Evolutionary conservation across 2,329 filamentous ascomycete genomes (phyloP), one percentile per base, ranked within the genome.

Genomic region (Talaromyces islandicus): DNA sequence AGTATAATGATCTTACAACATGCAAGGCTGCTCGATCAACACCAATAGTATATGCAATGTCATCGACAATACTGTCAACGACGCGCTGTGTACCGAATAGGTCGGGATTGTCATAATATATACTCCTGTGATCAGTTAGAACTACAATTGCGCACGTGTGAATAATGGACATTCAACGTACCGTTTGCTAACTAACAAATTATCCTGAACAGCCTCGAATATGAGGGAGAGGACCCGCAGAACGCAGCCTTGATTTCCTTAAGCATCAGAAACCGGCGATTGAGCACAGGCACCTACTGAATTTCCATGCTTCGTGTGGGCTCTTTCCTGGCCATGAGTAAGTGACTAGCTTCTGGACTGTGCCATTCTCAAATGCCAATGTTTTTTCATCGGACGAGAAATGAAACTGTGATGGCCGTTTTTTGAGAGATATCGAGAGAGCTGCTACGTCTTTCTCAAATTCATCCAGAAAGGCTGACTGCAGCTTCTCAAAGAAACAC

Each of bases 71-170:
- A 56, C 75, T 75, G 69, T 88, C 82, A 3, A 88, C 84, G 1
- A 81, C 73, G 14, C 71, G 67, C 65, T 88, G 85, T 41, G 79
- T 82, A 46, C 78, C 76, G 66, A 88, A 88, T 9, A 85, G 76
- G 46, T 77, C 76, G 1, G 85, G 83, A 62, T 87, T 83, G 55
- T 79, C 80, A 67, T 88, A 88, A 66, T 84, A 88, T 30, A 88
- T 82, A 64, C 88, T 85, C 63, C 85, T 87, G 60, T 21, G 7
- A 19, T 11, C 10, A 9, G 25, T 32, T 19, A 38, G 25, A 7
- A 10, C 24, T 46, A 24, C 3, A 46, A 9, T 29, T 24, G 43
- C 17, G 21, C 11, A 17, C 7, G 2, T 38, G 17, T 10, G 43
- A 46, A 24, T 19, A 11, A n/a, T 12, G 11, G 11, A 10, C 53